Percentiles rank a stretch among this genome's conserved stretches.
phyloP scores from a whole-genome alignment of 495 filamentous ascomycete species.

The Penicillium antarcticum region DNA sequence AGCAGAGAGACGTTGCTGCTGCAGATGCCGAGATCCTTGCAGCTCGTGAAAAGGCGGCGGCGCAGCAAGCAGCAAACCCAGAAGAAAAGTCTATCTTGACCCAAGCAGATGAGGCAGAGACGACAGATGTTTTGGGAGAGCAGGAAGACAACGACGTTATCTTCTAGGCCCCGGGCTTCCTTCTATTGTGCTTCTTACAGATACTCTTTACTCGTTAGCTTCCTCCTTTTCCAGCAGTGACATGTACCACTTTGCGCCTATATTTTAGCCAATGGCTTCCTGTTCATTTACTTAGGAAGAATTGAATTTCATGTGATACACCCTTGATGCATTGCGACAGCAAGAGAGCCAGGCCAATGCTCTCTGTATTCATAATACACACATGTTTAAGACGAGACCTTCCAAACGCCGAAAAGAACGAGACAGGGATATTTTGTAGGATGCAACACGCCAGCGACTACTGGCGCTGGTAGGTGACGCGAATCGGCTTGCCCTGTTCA shows the following conservation, averaged over 20 bases:
- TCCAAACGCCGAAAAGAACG: constrained; percentile 35
- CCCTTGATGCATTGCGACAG: constrained; percentile 1
- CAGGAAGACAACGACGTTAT: constrained; percentile 94
- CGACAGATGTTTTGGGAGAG: constrained; percentile 72
- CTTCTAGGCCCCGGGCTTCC: constrained; percentile 55
- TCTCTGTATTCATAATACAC: constrained; percentile 21
- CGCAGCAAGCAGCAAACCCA: constrained; percentile 25
- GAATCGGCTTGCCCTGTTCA: constrained; percentile 62
- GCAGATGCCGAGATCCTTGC: constrained; percentile 69
- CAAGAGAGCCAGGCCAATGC: constrained; percentile 3
- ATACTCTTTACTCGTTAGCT: constrained; percentile 7
- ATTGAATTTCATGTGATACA: constrained; percentile 8
- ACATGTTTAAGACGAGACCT: constrained; percentile 17
- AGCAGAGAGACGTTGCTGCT: constrained; percentile 76
- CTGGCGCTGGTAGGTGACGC: constrained; percentile 92
- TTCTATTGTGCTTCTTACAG: constrained; percentile 6
- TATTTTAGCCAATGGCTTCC: constrained; percentile 5
- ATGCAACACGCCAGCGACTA: constrained; percentile 30
- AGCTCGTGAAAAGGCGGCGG: constrained; percentile 50
- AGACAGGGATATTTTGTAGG: constrained; percentile 16
- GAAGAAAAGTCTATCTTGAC: constrained; percentile 15
- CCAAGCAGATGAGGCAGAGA: constrained; percentile 32
- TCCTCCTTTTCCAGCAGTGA: constrained; percentile 15
- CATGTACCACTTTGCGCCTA: constrained; percentile 20
- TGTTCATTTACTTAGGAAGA: constrained; percentile 6